These are phyloP conservation scores for Ophiocordyceps australis DNA, from an alignment of 2,329 filamentous ascomycete species.

Conservation along the genomic window DNA sequence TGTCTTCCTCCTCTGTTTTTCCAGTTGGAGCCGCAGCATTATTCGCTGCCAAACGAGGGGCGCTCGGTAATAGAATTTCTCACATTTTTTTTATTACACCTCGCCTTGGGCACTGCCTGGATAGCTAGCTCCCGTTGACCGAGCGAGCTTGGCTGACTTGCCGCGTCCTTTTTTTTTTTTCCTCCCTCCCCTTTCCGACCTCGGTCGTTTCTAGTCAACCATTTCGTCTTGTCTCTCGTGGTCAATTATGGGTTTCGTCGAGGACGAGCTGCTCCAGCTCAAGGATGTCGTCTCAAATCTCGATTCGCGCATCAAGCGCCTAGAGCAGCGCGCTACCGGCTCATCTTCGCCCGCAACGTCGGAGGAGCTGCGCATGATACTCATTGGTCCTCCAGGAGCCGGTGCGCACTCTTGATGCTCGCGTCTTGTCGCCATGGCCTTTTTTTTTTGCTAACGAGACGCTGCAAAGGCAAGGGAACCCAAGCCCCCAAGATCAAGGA, in stretches of 20 bases:
- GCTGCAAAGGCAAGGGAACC: slow-evolving; percentile 74
- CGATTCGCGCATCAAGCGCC: slow-evolving; percentile 68
- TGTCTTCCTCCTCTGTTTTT: no score
- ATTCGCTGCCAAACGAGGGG: no score
- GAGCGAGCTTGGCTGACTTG: no score
- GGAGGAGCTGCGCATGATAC: slow-evolving; percentile 77
- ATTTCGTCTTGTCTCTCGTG: no score
- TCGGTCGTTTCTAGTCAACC: slow-evolving; percentile 7
- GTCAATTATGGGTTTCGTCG: slow-evolving; percentile 74
- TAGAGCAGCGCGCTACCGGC: slow-evolving; percentile 57
- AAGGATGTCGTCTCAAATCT: slow-evolving; percentile 71
- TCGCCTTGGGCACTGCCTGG: no score
- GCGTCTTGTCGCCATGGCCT: background rate
- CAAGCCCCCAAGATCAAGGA: slow-evolving; percentile 98
- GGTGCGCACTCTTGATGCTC: slow-evolving; percentile 37
- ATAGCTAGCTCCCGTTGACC: no score
- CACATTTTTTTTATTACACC: no score
- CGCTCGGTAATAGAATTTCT: no score
- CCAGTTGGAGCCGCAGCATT: no score
- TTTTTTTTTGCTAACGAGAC: slow-evolving; percentile 1
- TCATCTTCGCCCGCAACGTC: slow-evolving; percentile 27
- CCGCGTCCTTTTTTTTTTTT: background rate
- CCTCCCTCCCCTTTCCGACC: background rate
- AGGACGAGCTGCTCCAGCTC: slow-evolving; percentile 70
- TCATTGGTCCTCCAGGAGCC: slow-evolving; percentile 94